phyloP scores from a whole-genome alignment of 2,329 filamentous ascomycete genomes.

The Aspergillus vadensis region DNA sequence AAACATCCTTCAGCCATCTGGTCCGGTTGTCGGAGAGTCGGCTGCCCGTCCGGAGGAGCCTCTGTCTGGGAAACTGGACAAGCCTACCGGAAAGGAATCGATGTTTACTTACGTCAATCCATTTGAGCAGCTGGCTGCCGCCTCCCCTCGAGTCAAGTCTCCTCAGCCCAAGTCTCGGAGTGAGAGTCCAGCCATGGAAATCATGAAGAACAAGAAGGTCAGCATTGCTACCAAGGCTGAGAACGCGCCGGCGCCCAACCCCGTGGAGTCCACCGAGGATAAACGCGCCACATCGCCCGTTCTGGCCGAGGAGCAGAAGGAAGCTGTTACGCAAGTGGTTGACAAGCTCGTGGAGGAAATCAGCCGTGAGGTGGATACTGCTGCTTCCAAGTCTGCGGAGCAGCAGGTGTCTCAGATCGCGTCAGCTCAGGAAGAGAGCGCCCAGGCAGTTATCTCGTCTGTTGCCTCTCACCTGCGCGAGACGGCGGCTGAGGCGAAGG shows the following conservation, averaged over 20 bases:
- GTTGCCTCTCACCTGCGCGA: slow-evolving; percentile 39
- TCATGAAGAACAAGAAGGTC: slow-evolving; percentile 25
- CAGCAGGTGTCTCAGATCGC: slow-evolving; percentile 48
- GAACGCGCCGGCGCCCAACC: slow-evolving; percentile 13
- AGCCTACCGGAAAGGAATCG: slow-evolving; percentile 41
- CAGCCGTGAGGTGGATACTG: slow-evolving; percentile 65
- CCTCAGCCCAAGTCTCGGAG: slow-evolving; percentile 50
- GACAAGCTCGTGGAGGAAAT: slow-evolving; percentile 64
- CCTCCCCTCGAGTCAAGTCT: slow-evolving; percentile 62
- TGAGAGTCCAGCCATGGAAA: slow-evolving; percentile 43
- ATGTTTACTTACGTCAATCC: slow-evolving; percentile 73
- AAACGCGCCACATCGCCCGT: slow-evolving; percentile 28
- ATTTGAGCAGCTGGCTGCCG: slow-evolving; percentile 69
- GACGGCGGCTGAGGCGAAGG: slow-evolving; percentile 47
- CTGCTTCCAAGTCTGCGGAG: slow-evolving; percentile 60
- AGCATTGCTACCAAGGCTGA: slow-evolving; percentile 27
- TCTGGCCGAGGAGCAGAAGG: slow-evolving; percentile 48
- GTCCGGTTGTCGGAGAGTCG: slow-evolving; percentile 19
- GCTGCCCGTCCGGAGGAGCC: slow-evolving; percentile 18
- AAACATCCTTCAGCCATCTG: slow-evolving; percentile 10
- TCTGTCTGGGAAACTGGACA: slow-evolving; percentile 32
- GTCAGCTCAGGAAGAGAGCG: slow-evolving; percentile 37
- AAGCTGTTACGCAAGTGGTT: slow-evolving; percentile 72
- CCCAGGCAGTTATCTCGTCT: slow-evolving; percentile 38
- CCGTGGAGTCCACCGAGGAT: slow-evolving; percentile 12